These are phyloP conservation scores for Harringtonia lauricola DNA, from an alignment of 2,329 filamentous ascomycete species.

Conservation along the genomic window DNA sequence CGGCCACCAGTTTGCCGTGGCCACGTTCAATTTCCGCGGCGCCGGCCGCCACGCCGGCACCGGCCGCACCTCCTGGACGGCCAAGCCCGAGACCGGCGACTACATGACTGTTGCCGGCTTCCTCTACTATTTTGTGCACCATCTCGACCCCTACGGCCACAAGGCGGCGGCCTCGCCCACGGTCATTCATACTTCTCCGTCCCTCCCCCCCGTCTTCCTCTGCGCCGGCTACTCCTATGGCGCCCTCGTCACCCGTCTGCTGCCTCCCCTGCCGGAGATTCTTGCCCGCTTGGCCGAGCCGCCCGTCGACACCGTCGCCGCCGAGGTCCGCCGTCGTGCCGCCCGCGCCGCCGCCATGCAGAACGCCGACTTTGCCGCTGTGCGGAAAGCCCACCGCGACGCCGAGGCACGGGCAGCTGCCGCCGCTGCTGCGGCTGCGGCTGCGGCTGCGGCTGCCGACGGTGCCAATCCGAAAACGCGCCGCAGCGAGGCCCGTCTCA, in stretches of 20 bases:
- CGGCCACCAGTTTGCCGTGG: slow-evolving; percentile 58
- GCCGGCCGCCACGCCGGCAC: slow-evolving; percentile 8
- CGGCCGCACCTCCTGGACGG: slow-evolving; percentile 80
- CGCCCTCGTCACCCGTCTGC: slow-evolving; percentile 63
- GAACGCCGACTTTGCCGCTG: slow-evolving; percentile 30
- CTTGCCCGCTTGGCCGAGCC: slow-evolving; percentile 46
- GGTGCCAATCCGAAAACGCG: background rate
- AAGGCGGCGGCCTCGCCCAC: background rate
- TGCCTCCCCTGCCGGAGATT: slow-evolving; percentile 53
- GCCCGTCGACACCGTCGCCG: slow-evolving; percentile 41
- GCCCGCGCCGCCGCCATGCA: slow-evolving; percentile 55
- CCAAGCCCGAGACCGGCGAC: slow-evolving; percentile 68
- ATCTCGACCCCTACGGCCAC: slow-evolving; percentile 32
- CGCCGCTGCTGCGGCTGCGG: slow-evolving; percentile 7
- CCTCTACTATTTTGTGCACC: slow-evolving; percentile 60
- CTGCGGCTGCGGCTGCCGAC: background rate
- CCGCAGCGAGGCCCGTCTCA: slow-evolving; percentile 11
- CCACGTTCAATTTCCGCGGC: slow-evolving; percentile 87
- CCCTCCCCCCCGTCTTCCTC: slow-evolving; percentile 31
- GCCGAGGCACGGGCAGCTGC: slow-evolving; percentile 16
- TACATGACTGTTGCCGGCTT: slow-evolving; percentile 78
- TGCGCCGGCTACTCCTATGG: slow-evolving; percentile 82
- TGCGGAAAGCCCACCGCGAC: no score
- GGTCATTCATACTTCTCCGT: no score
- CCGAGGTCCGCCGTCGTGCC: slow-evolving; percentile 62